Evolutionary conservation across 1,284 basidiomycete genomes (phyloP), one percentile per base, ranked within the genome.

Genomic region (Paramarasmius palmivorus): DNA sequence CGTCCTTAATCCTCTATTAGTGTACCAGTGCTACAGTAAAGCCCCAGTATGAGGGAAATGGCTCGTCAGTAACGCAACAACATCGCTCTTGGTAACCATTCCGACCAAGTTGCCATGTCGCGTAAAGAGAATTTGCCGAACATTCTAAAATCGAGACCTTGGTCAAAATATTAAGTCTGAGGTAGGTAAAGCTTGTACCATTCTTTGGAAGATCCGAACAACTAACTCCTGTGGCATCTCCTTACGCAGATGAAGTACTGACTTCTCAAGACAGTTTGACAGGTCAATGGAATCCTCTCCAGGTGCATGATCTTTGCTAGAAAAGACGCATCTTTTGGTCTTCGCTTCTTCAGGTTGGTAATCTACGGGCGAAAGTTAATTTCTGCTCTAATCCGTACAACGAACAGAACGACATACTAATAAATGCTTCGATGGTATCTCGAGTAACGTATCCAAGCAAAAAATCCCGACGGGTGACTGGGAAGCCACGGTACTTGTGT

Each of bases 171-270:
- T 42, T 17, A 53, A 6, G 38, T 35, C 34, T 50, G 29, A 46
- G 9, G 25, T 8, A 15, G 10, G 19, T 38, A 23, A 50, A 22
- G 8, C 20, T 65, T 79, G 47, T 53, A 85, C 86, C 66, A 89
- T 68, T 69, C 83, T 86, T 65, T 88, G 86, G 71, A 89, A 88
- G 78, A 86, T 84, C 61, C 74, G 79, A 29, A 88, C 83, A 8
- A 89, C 83, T 15, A 86, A 69, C 60, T 89, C 85, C 60, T 84
- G 77, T 3, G 87, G 85, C 15, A 86, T 80, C 57, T 86, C 83
- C 62, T 83, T 81, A 40, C 84, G 74, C 52, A 90, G 72, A 55
- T 86, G 82, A 53, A 88, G 72, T 2, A 83, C 72, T 0, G 83
- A 76, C 53, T 80, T 78, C 61, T 88, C 84, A 3, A 87, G 67